Evolutionary conservation across 1,139 yeast species (phyloP), one percentile per base, ranked within the genome.

Genomic region (Debaryomyces nepalensis): DNA sequence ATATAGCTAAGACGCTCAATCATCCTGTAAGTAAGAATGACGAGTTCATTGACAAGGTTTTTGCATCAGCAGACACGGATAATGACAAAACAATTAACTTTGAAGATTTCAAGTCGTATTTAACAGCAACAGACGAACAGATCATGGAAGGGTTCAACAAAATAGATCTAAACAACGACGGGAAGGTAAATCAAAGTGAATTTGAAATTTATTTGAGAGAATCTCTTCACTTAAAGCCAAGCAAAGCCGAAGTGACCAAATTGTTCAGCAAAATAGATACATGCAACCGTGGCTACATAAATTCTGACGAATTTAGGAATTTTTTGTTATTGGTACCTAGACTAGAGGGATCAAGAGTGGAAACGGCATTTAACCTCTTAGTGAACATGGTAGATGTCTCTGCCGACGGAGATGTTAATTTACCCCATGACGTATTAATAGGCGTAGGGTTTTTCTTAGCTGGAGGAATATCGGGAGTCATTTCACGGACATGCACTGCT

Each of bases 401-500:
- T 2, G 81, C 96, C 0, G 98, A 93, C 58, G 97, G 97, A 58
- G 98, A 91, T 65, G 90, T 90, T 44, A 84, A 95, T 0, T 73
- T 90, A 31, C 83, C 85, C 33, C 83, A 81, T 57, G 96, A 88
- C 49, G 77, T 87, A 41, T 68, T 88, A 34, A 83, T 84, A 57
- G 96, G 97, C 23, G 75, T 89, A 50, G 97, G 97, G 0, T 93
- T 82, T 59, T 93, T 93, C 57, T 64, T 90, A 26, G 96, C 97
- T 1, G 99, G 99, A 26, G 99, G 99, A 0, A 64, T 91, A 24
- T 87, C 97, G 0, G 99, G 99, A 2, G 99, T 93, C 4, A 86
- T 93, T 4, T 89, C 97, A n/a, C 81, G 99, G 65, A 90, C 98
- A 0, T 86, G 95, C 55, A 93, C 99, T 0, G 99, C 99, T 0